Percentiles rank a stretch among this genome's conserved stretches.
Conservation (phyloP, 75 land plant genomes). For the Pseudotsuga menziesii region DNA sequence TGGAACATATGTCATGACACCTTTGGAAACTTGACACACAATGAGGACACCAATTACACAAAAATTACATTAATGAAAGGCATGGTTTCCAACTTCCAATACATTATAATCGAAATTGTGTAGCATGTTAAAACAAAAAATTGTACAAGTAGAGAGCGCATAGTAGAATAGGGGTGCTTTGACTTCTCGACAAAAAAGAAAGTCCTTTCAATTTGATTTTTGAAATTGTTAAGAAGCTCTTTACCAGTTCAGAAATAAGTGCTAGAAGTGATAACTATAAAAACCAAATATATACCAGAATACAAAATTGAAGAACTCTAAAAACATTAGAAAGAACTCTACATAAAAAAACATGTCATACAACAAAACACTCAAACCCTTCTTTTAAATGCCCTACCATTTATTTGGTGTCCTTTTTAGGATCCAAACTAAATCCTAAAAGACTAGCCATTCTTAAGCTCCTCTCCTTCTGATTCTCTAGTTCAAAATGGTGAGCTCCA, state of each 20-base stretch:
- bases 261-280: constrained; percentile 60
- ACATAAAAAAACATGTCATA: too few relatives aligned
- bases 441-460: constrained; percentile 75
- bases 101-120: too few relatives aligned
- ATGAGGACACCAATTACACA: too few relatives aligned
- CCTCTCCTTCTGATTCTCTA: constrained; percentile 92
- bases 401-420: constrained; percentile 72
- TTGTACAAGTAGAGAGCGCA: too few relatives aligned
- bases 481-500: constrained; percentile 82
- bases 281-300: constrained; percentile 1
- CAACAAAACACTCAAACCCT: neutral
- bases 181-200: too few relatives aligned
- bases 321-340: too few relatives aligned
- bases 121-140: too few relatives aligned
- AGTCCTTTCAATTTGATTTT: too few relatives aligned
- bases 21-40: constrained; percentile 57
- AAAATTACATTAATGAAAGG: too few relatives aligned
- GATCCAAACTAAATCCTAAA: constrained; percentile 69
- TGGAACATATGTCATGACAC: constrained; percentile 79
- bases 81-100: too few relatives aligned
- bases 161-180: too few relatives aligned
- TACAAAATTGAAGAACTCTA: neutral
- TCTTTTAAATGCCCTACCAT: constrained; percentile 38
- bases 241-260: constrained; percentile 84
- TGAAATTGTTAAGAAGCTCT: neutral